Conservation (phyloP, 2,329 filamentous ascomycete genomes). For the Helotiales sp. region DNA sequence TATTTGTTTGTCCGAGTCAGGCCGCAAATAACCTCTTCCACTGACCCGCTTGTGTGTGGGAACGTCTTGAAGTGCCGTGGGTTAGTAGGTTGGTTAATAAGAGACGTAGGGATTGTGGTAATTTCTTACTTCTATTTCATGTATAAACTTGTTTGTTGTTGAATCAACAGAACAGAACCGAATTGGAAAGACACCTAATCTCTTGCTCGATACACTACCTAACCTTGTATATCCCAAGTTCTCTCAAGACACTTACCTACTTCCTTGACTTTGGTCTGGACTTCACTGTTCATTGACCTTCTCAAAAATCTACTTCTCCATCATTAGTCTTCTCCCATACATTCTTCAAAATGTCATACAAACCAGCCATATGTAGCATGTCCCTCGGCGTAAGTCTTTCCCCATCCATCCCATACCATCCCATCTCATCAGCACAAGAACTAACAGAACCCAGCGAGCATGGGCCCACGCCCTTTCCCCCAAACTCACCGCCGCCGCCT, state of each 20-base stretch:
- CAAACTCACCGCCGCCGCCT: slow-evolving; percentile 71
- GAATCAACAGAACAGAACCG: neutral
- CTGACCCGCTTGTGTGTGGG: neutral
- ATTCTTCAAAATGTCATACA: slow-evolving; percentile 53
- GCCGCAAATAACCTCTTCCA: slow-evolving; percentile 28
- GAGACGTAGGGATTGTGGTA: neutral
- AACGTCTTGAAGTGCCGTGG: neutral
- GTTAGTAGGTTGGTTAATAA: slow-evolving; percentile 4
- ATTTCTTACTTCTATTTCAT: neutral
- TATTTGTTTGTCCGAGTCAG: neutral
- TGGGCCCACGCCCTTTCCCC: slow-evolving; percentile 68
- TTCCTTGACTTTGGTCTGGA: neutral
- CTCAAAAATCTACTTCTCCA: neutral
- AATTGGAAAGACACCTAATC: neutral
- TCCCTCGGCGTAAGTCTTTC: slow-evolving; percentile 62
- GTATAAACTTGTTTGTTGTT: neutral
- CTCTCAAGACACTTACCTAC: neutral
- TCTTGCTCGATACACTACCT: neutral
- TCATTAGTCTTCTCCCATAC: neutral
- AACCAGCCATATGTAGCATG: slow-evolving; percentile 76
- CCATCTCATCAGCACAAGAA: neutral
- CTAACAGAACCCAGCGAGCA: slow-evolving; percentile 62
- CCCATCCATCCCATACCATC: neutral
- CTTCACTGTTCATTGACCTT: neutral
- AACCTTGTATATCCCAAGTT: neutral